Conservation (phyloP, 1,284 basidiomycete genomes). For the Sanghuangporus baumii region DNA sequence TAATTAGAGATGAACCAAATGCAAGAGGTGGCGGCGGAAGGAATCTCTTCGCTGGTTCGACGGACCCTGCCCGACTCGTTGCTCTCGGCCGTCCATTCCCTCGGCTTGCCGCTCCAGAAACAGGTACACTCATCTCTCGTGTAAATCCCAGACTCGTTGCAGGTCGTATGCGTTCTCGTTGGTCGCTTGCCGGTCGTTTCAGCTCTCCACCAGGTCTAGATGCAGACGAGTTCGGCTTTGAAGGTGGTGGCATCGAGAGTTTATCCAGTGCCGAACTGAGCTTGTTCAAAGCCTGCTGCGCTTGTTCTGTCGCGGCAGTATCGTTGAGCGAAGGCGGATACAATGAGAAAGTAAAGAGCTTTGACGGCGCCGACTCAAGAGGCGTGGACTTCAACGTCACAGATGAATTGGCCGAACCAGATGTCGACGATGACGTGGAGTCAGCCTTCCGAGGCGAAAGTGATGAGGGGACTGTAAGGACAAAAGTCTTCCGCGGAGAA, state of each 20-base stretch:
- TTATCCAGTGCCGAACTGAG: conserved; percentile 14
- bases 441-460: conserved; percentile 11
- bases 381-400: not conserved
- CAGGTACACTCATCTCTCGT: conserved; percentile 8
- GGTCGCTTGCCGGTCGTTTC: conserved; percentile 1
- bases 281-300: conserved; percentile 10
- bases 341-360: conserved; percentile 7
- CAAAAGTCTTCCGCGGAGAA: conserved; percentile 11
- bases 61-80: conserved; percentile 10
- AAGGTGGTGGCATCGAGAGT: conserved; percentile 16
- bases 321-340: conserved; percentile 14
- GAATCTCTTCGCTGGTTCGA: not conserved
- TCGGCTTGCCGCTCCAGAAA: not conserved
- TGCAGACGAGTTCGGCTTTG: conserved; percentile 4
- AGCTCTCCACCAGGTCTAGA: not conserved
- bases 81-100: not conserved
- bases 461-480: conserved; percentile 16
- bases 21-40: conserved; percentile 9
- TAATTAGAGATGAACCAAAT: not conserved
- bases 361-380: not conserved
- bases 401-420: conserved; percentile 1
- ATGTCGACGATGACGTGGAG: not conserved
- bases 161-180: conserved; percentile 4
- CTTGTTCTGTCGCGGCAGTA: conserved; percentile 1
- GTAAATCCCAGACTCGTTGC: conserved; percentile 17